Evolutionary conservation across 495 filamentous ascomycete species (phyloP).

Genomic region (Neurospora sp.): DNA sequence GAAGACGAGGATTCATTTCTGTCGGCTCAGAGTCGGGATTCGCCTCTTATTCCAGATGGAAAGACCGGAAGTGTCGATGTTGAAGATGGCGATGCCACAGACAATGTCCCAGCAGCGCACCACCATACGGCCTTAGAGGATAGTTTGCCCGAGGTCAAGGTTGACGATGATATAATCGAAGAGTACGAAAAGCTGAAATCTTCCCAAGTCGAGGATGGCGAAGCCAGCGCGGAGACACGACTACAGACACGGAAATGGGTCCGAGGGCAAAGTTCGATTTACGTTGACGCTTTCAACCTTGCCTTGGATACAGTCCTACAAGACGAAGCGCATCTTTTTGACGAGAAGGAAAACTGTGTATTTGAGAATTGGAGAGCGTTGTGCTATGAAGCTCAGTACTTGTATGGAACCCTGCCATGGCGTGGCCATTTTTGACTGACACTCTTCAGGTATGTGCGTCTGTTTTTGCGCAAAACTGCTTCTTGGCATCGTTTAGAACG

Average conservation of each 20-base stretch:
- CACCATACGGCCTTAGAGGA: conserved; percentile 63
- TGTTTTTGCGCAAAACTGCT: conserved; percentile 92
- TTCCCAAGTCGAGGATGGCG: conserved; percentile 31
- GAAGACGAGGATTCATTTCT: neutral
- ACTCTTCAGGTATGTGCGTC: conserved; percentile 61
- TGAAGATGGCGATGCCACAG: conserved; percentile 14
- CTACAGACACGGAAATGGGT: conserved; percentile 35
- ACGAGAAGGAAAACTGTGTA: conserved; percentile 64
- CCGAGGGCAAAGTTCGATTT: conserved; percentile 66
- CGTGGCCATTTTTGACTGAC: conserved; percentile 4
- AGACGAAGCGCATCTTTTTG: conserved; percentile 83
- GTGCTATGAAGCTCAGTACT: conserved; percentile 80
- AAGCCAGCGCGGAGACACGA: conserved; percentile 27
- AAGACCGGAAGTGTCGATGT: conserved; percentile 2
- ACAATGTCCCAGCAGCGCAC: conserved; percentile 15
- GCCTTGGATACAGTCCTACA: conserved; percentile 83
- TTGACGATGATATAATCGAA: conserved; percentile 61
- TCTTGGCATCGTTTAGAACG: conserved; percentile 80
- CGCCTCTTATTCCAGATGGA: neutral
- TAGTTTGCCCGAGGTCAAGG: conserved; percentile 57
- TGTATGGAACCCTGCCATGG: conserved; percentile 46
- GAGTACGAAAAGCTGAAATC: conserved; percentile 59
- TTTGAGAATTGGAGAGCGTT: conserved; percentile 67
- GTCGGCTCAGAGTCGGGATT: neutral
- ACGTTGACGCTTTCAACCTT: conserved; percentile 94